A percentile compares a stretch with the other conserved stretches of the same genome.
Conservation (phyloP, 2,329 filamentous ascomycete genomes). For the Chaetoscypha palmicola region DNA sequence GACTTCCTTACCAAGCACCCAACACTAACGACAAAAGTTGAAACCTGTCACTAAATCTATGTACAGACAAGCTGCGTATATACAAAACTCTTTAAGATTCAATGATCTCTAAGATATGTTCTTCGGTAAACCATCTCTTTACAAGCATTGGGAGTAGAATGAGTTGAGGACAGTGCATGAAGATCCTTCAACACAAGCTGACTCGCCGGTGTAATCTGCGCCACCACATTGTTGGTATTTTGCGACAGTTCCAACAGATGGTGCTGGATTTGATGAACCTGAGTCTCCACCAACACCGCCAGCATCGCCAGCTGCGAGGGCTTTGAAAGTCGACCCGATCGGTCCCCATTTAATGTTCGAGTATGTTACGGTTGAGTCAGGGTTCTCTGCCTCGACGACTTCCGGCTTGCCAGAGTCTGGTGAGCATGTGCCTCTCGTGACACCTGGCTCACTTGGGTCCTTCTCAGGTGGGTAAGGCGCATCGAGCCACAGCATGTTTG, state of each 20-base stretch:
- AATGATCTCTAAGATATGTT: constrained; percentile 8
- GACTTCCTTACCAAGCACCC: background rate
- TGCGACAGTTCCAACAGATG: background rate
- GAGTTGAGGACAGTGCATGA: no score
- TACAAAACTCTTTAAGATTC: constrained; percentile 13
- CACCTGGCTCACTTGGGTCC: constrained; percentile 39
- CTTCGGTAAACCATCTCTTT: no score
- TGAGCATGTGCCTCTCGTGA: constrained; percentile 47
- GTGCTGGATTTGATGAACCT: constrained; percentile 22
- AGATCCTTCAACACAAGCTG: no score
- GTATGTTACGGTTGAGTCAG: constrained; percentile 38
- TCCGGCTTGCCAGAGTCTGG: constrained; percentile 44
- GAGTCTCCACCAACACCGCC: constrained; percentile 10
- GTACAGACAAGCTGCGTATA: constrained; percentile 13
- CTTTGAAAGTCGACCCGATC: constrained; percentile 28
- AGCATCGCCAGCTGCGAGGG: constrained; percentile 1
- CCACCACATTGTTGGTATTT: no score
- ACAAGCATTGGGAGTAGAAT: no score
- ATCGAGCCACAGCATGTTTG: constrained; percentile 73
- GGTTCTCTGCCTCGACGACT: constrained; percentile 41
- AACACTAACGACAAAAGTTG: constrained; percentile 15
- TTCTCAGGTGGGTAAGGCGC: constrained; percentile 50
- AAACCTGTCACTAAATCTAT: constrained; percentile 12
- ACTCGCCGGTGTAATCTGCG: no score
- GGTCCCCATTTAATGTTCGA: constrained; percentile 32